phyloP scores from a whole-genome alignment of 2,329 filamentous ascomycete species.

The Pseudocercospora musae region DNA sequence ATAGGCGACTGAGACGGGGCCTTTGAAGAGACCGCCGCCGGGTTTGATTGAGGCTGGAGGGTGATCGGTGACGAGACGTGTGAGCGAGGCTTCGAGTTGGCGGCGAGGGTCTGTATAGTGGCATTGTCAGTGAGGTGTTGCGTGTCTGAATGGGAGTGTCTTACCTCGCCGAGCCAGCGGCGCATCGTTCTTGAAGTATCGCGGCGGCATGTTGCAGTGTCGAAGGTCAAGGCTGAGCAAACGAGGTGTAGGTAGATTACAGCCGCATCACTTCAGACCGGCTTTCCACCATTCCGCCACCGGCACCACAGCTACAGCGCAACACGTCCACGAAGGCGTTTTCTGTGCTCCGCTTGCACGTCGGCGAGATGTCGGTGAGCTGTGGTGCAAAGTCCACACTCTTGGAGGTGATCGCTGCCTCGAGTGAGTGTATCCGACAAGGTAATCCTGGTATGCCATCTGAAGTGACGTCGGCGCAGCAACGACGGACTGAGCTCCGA shows the following conservation, averaged over 20 bases:
- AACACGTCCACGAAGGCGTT: background rate
- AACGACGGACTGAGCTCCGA: background rate
- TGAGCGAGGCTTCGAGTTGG: constrained; percentile 50
- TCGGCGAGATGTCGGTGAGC: constrained; percentile 6
- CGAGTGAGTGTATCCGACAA: background rate
- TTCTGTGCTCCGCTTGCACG: background rate
- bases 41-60: constrained; percentile 47
- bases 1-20: constrained; percentile 49
- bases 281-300: background rate
- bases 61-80: constrained; percentile 47
- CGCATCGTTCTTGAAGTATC: constrained; percentile 42
- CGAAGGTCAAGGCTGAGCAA: background rate
- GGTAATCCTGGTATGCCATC: background rate
- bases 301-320: background rate
- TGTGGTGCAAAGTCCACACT: background rate
- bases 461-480: background rate
- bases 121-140: constrained; percentile 6
- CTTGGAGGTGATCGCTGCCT: background rate
- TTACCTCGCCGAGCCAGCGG: constrained; percentile 36
- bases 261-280: background rate
- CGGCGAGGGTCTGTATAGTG: constrained; percentile 43
- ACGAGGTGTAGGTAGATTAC: background rate
- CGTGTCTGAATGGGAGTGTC: background rate
- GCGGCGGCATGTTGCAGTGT: constrained; percentile 30
- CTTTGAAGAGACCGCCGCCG: constrained; percentile 50